These are phyloP conservation scores for Acer yangbiense DNA, from an alignment of 345 rosid species.

Conservation along the genomic window DNA sequence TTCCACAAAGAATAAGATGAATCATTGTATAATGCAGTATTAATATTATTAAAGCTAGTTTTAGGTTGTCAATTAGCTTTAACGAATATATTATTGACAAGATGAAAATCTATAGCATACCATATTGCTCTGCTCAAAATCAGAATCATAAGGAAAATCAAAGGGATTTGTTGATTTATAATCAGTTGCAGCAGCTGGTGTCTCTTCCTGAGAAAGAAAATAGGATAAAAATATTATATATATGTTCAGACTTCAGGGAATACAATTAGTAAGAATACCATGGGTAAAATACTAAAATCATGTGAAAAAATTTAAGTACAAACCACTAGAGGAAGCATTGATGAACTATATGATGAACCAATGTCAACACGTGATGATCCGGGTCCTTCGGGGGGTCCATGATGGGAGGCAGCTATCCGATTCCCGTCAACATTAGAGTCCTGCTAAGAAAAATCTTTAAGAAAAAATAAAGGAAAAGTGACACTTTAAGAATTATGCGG, in stretches of 20 bases:
- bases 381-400: slow-evolving; percentile 34
- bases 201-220: slow-evolving; percentile 48
- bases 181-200: slow-evolving; percentile 36
- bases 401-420: slow-evolving; percentile 30
- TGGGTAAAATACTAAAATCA: background rate
- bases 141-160: slow-evolving; percentile 83
- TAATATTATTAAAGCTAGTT: background rate
- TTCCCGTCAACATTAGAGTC: slow-evolving; percentile 34
- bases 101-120: slow-evolving; percentile 41
- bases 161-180: slow-evolving; percentile 83
- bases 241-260: slow-evolving; percentile 13
- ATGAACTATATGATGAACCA: slow-evolving; percentile 40
- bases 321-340: slow-evolving; percentile 41
- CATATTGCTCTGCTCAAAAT: slow-evolving; percentile 56
- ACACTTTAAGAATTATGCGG: slow-evolving; percentile 10
- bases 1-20: background rate
- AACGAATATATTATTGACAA: background rate
- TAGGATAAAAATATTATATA: background rate
- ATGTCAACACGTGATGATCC: slow-evolving; percentile 30
- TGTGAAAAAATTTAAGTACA: slow-evolving; percentile 23
- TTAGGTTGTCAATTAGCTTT: too few species aligned
- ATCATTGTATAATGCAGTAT: background rate
- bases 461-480: slow-evolving; percentile 21
- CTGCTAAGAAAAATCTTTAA: slow-evolving; percentile 37
- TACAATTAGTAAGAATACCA: background rate